These are phyloP conservation scores for Hypoxylon trugodes DNA, from an alignment of 495 filamentous ascomycete genomes.

Conservation along the genomic window DNA sequence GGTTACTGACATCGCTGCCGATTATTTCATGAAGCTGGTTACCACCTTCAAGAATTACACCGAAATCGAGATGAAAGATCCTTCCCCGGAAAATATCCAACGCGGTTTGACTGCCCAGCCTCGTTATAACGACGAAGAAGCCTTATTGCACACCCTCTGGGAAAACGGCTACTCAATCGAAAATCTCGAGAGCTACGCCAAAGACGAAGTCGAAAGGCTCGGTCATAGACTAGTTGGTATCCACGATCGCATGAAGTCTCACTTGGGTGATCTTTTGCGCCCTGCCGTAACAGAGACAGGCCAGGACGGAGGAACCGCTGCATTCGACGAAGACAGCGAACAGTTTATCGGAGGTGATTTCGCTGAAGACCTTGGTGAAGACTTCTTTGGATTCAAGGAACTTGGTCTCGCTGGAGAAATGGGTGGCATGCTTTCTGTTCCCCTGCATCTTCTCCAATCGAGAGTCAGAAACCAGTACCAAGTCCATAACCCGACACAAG, in stretches of 20 bases:
- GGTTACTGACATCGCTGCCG: conserved; percentile 86
- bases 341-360: conserved; percentile 98
- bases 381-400: conserved; percentile 99
- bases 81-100: conserved; percentile 45
- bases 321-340: conserved; percentile 95
- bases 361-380: conserved; percentile 95
- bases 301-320: conserved; percentile 84
- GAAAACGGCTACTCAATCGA: conserved; percentile 86
- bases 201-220: conserved; percentile 92
- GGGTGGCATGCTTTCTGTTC: conserved; percentile 85
- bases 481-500: conserved; percentile 69
- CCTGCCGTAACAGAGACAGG: conserved; percentile 83
- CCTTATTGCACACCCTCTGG: conserved; percentile 83
- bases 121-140: conserved; percentile 80
- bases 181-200: conserved; percentile 83
- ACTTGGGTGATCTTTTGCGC: conserved; percentile 88
- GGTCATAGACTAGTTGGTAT: conserved; percentile 81
- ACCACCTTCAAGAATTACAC: conserved; percentile 80
- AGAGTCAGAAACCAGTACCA: conserved; percentile 84
- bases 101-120: conserved; percentile 54
- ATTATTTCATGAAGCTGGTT: conserved; percentile 87
- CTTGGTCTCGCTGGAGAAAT: conserved; percentile 91
- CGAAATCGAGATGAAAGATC: conserved; percentile 75
- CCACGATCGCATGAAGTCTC: conserved; percentile 90
- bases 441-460: conserved; percentile 91